Conservation (phyloP, 2,329 filamentous ascomycete genomes). For the Cladophialophora chaetospira region DNA sequence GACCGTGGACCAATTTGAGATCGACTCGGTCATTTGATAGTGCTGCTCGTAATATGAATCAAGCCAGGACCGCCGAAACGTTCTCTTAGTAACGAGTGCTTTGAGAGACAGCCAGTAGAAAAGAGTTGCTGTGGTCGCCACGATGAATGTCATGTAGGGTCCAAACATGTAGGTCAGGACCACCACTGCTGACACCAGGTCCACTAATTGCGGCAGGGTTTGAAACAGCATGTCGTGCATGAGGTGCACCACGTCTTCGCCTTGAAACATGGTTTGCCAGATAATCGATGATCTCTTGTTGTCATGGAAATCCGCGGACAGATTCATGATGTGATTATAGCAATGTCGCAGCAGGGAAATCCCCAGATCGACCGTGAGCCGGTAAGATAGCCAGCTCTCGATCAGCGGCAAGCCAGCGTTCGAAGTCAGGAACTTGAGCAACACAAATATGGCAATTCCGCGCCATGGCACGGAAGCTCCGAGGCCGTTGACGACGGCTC, state of each 20-base stretch:
- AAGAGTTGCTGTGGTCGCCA: constrained; percentile 49
- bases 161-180: constrained; percentile 63
- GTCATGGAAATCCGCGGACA: constrained; percentile 71
- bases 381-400: constrained; percentile 55
- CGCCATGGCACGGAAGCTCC: constrained; percentile 56
- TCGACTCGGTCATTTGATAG: constrained; percentile 59
- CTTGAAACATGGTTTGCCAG: constrained; percentile 66
- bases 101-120: constrained; percentile 55
- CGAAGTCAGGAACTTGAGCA: constrained; percentile 53
- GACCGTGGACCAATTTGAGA: constrained; percentile 63
- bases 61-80: constrained; percentile 42
- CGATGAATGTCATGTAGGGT: constrained; percentile 58
- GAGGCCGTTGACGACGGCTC: constrained; percentile 73
- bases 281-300: constrained; percentile 66
- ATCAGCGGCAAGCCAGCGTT: constrained; percentile 55
- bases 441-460: constrained; percentile 55
- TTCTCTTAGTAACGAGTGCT: constrained; percentile 44
- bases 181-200: constrained; percentile 62
- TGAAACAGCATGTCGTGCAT: constrained; percentile 63
- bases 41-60: constrained; percentile 53
- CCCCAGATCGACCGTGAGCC: constrained; percentile 61
- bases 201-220: constrained; percentile 63
- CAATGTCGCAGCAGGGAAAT: constrained; percentile 61
- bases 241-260: constrained; percentile 60
- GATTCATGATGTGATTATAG: constrained; percentile 68